Evolutionary conservation across 177 flowering plant genomes (phyloP).

Genomic region (Telopea speciosissima): DNA sequence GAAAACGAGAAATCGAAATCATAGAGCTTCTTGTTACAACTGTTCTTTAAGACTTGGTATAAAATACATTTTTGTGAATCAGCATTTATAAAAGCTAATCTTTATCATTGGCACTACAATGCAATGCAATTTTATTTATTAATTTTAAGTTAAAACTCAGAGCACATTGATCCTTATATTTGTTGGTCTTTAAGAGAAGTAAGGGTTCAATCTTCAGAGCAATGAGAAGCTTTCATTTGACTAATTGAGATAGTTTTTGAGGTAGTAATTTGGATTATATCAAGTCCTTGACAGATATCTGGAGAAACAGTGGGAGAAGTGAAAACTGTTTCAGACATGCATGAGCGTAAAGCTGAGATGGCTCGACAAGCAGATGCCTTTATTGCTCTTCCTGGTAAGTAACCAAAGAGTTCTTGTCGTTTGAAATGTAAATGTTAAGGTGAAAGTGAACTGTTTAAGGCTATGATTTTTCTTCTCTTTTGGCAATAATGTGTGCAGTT

Average conservation of each 20-base stretch:
- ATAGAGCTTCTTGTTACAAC: not conserved
- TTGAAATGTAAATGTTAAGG: not conserved
- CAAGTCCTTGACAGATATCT: conserved; percentile 51
- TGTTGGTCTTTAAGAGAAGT: not conserved
- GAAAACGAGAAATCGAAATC: not conserved
- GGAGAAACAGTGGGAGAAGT: conserved; percentile 92
- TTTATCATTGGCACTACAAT: not conserved
- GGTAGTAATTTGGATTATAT: conserved; percentile 8
- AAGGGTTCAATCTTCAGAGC: not conserved
- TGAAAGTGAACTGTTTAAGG: not conserved
- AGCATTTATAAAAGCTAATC: not conserved
- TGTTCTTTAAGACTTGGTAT: not conserved
- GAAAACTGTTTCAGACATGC: conserved; percentile 77
- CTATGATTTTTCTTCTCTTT: not conserved
- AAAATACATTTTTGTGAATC: no score
- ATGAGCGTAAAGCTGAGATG: conserved; percentile 91
- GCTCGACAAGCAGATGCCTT: conserved; percentile 86
- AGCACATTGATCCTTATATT: not conserved
- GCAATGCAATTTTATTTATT: not conserved
- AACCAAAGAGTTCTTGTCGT: not conserved
- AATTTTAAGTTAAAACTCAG: not conserved
- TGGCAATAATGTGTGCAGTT: not conserved
- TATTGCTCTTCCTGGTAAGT: conserved; percentile 92
- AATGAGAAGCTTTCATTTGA: not conserved
- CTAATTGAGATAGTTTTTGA: not conserved